phyloP scores from a whole-genome alignment of 2,329 filamentous ascomycete genomes.

The Bipolaris oryzae region DNA sequence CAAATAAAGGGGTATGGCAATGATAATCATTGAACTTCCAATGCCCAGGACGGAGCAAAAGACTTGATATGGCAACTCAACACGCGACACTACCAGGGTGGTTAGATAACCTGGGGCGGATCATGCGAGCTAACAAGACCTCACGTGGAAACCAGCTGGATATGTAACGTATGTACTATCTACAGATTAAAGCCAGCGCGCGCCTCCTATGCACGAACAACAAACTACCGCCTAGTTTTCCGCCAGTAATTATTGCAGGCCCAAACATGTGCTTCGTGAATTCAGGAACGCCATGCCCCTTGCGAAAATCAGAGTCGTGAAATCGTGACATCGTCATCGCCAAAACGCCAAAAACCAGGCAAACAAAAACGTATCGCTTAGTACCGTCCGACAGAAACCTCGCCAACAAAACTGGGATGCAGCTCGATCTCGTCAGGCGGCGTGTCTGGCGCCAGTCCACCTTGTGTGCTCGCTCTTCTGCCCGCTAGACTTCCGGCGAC shows the following conservation, averaged over 20 bases:
- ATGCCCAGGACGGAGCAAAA: neutral
- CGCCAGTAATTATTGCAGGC: neutral
- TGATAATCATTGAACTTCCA: too few species aligned
- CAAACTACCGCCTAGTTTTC: neutral
- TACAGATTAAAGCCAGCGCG: neutral
- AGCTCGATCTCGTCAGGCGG: conserved; percentile 34
- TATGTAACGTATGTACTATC: neutral
- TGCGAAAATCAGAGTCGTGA: neutral
- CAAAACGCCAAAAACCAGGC: conserved; percentile 6
- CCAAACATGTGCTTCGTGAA: neutral
- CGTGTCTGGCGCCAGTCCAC: conserved; percentile 23
- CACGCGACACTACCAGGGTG: neutral
- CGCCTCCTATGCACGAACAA: neutral
- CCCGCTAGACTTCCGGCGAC: conserved; percentile 16
- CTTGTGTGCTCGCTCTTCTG: conserved; percentile 18
- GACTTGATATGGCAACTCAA: neutral
- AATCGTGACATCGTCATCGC: conserved; percentile 2
- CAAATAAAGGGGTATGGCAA: neutral
- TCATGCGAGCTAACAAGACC: neutral
- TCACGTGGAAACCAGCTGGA: neutral
- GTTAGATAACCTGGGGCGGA: neutral
- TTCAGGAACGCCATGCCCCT: conserved; percentile 8
- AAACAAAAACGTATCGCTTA: conserved; percentile 3
- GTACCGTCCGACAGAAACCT: conserved; percentile 24
- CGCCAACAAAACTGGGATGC: conserved; percentile 29